A percentile compares a stretch with the other conserved stretches of the same genome.
These are phyloP conservation scores for Acacia concinna DNA, from an alignment of 331 rosid genomes.

Conservation along the genomic window DNA sequence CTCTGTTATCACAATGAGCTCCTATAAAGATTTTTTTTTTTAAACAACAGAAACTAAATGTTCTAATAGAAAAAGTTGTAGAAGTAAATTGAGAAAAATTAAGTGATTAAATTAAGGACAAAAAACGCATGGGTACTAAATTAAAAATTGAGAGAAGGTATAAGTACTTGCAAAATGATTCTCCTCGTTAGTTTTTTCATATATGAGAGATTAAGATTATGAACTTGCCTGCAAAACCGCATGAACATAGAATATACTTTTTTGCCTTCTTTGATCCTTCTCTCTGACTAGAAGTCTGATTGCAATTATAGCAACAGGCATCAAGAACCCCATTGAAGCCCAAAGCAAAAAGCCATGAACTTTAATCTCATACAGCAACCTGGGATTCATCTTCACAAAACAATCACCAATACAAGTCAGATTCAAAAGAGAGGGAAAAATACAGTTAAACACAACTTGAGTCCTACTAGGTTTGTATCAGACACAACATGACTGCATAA, in stretches of 20 bases:
- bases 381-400: conserved; percentile 48
- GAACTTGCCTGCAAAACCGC: conserved; percentile 72
- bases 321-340: conserved; percentile 94
- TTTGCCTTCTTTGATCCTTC: conserved; percentile 60
- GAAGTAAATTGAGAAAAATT: no score
- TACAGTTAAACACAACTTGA: not conserved
- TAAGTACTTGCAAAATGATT: no score
- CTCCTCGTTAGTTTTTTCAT: not conserved
- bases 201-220: conserved; percentile 19
- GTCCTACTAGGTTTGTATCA: not conserved
- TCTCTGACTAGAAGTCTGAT: conserved; percentile 65
- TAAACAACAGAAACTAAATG: no score
- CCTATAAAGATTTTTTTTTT: no score
- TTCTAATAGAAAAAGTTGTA: no score
- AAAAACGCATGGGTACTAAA: no score
- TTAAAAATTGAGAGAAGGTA: no score
- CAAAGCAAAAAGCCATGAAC: conserved; percentile 86
- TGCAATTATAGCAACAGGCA: conserved; percentile 81
- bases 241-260: conserved; percentile 65
- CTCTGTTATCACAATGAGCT: no score
- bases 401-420: not conserved
- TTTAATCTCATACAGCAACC: conserved; percentile 55
- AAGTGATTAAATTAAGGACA: no score
- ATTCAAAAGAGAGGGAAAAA: not conserved
- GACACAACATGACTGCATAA: not conserved